Conservation (phyloP, 768 basidiomycete genomes). For the Phaeotremella skinneri region DNA sequence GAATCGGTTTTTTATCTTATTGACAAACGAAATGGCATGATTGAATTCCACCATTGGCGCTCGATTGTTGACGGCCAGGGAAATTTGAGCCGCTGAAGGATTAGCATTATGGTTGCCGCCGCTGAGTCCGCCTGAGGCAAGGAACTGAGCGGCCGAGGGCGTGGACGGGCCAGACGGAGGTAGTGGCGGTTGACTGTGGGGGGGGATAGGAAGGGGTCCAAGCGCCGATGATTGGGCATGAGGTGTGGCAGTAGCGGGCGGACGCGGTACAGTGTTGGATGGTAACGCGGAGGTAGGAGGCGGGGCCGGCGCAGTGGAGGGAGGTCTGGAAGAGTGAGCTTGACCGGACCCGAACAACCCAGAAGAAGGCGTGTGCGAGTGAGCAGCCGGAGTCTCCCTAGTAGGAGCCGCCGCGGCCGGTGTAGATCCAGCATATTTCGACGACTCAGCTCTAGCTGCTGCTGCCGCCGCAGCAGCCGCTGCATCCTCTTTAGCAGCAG, state of each 20-base stretch:
- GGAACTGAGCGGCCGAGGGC: conserved; percentile 41
- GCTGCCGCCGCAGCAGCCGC: conserved; percentile 3
- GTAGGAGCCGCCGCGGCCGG: conserved; percentile 2
- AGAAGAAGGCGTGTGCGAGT: too few species aligned
- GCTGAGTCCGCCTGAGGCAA: conserved; percentile 30
- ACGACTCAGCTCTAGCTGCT: background rate
- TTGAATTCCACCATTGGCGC: conserved; percentile 54
- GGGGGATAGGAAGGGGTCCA: conserved; percentile 21
- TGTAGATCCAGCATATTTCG: background rate
- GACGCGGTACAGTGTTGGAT: too few species aligned
- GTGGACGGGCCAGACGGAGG: conserved; percentile 43
- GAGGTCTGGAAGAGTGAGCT: background rate
- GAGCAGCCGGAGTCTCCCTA: background rate
- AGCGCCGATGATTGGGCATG: conserved; percentile 6
- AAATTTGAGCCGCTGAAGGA: background rate
- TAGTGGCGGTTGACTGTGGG: conserved; percentile 19
- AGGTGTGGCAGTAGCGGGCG: conserved; percentile 5
- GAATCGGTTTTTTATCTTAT: conserved; percentile 95
- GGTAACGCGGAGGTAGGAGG: background rate
- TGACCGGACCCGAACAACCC: too few species aligned
- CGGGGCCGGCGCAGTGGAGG: conserved; percentile 8
- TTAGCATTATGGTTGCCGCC: conserved; percentile 13
- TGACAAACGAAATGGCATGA: conserved; percentile 95
- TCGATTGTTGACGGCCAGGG: conserved; percentile 16
- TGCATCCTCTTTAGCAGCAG: conserved; percentile 7